Evolutionary conservation across 2,329 filamentous ascomycete species (phyloP), one percentile per base, ranked within the genome.

Genomic region (Ilyonectria mors-panacis): DNA sequence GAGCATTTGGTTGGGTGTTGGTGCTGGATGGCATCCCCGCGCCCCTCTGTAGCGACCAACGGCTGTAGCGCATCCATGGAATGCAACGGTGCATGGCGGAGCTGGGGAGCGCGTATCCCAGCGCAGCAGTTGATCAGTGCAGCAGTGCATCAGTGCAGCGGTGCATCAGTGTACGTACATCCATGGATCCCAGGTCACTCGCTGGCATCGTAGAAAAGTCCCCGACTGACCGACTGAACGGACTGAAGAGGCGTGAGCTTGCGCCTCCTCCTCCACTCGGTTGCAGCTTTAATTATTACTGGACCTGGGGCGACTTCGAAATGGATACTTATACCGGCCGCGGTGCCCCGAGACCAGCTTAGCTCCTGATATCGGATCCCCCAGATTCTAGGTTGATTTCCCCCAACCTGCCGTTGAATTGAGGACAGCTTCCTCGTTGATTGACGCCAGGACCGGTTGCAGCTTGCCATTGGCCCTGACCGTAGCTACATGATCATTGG

Each of bases 321-420:
- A 28, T 48, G 45, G 45, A 45, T 50, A 60, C 45, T 59, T 65
- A 65, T 59, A 65, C 53, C 35, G 19, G 56, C 53, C 53, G 21
- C 48, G 55, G 55, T 55, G 17, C 51, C 54, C 62, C 45, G 33
- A 17, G 47, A 28, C 15, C 15, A 50, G 47, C 23, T 48, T 53
- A 53, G 50, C 28, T 53, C 28, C 30, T 53, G 30, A 53, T 53
- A 53, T 53, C 30, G 50, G 19, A 21, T 35, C 12, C 50, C 50
- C 28, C 30, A 51, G n/a, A 23, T 28, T 19, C 45, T 7, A 13
- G 15, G 10, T 48, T 48, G 42, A n/a, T 15, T 35, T 10, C 15
- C 13, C 9, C 48, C n/a, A 28, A 28, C 47, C 28, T 19, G 26
- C 26, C 26, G 5, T 26, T 26, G 26, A 26, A 26, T 26, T 26